Evolutionary conservation across 345 rosid species (phyloP), one percentile per base, ranked within the genome.

Genomic region (Melaleuca alternifolia): DNA sequence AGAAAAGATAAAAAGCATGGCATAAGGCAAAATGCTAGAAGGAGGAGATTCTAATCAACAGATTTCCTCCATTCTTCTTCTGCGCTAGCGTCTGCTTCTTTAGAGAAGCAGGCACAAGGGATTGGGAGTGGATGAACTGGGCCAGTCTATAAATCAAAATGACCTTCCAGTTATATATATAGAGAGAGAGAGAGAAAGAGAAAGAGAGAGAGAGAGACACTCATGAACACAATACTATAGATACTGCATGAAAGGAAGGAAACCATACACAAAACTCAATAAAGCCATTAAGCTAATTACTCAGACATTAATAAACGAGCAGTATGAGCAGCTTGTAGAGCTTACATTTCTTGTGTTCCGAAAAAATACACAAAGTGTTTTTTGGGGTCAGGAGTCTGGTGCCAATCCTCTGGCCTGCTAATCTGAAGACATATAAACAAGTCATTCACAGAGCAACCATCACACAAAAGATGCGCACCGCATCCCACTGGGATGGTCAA

Each of bases 321-420:
- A 81, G 37, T 48, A 56, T 46, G 88, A 44, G 77, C 52, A 50
- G n/a, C 54, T 51, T 86, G 50, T 54, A 81, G 46, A 65, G 91
- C 98, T 94, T 90, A 97, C 99, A 97, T 96, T 92, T 97, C 98
- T 87, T 92, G 87, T 48, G 99, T 97, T 89, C 99, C 99, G 50
- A 94, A 97, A 88, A 96, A 97, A 51, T 91, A 90, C 86, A 96
- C 98, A 89, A 97, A 97, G 88, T 92, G 89, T 89, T 95, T 97
- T 91, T 92, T 96, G 53, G 97, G 96, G 87, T 97, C 99, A 50
- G 94, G 94, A 56, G 88, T 89, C 46, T 86, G 91, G 53, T 94
- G 87, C 96, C 96, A 96, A 83, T 97, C 98, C 90, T 97, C 97
- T 71, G 98, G 96, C 85, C 91, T 94, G 89, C 97, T 86, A 54